Evolutionary conservation across 768 basidiomycete genomes (phyloP), one percentile per base, ranked within the genome.

Genomic region (Xerocomus spinulosus): DNA sequence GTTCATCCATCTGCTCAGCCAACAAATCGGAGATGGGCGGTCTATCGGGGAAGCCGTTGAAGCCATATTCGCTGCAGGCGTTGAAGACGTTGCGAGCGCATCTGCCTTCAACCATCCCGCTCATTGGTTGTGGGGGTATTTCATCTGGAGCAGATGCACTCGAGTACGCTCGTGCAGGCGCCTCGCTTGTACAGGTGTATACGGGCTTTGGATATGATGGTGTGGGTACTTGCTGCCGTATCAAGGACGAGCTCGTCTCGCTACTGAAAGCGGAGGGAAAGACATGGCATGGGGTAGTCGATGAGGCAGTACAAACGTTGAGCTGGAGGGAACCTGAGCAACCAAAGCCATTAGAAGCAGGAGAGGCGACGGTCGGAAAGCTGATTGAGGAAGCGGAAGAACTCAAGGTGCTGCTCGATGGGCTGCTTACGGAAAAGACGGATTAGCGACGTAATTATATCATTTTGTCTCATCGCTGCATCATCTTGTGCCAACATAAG

Each of bases 101-200:
- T 42, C 77, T 98, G 4, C 92, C 93, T 2, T 75, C 87, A 3
- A 74, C 78, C 7, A 81, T 93, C 38, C 90, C 92, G 10, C 69
- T 99, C 44, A 89, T 99, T 49, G 96, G 94, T 0, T 95, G 93
- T 61, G 96, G 96, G 1, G 96, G 96, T 8, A 93, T 99, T 55
- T 73, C 78, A 3, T 79, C 82, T 2, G 95, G 91, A 1, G 73
- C 78, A 3, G 95, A 98, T 62, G 96, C 92, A 0, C 76, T 99
- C 20, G 87, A 93, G 42, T 97, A 85, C 57, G 95, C 90, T 3
- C 78, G 77, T 50, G 85, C 92, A 1, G 96, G 96, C 12, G 94
- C 94, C 0, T 77, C 84, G 2, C 72, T 87, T 55, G 83, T 98
- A 8, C 96, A 99, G 66, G 71, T 97, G 2, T 97, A 97, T 71